Conservation (phyloP, 768 basidiomycete species). For the Tricholoma sp. region DNA sequence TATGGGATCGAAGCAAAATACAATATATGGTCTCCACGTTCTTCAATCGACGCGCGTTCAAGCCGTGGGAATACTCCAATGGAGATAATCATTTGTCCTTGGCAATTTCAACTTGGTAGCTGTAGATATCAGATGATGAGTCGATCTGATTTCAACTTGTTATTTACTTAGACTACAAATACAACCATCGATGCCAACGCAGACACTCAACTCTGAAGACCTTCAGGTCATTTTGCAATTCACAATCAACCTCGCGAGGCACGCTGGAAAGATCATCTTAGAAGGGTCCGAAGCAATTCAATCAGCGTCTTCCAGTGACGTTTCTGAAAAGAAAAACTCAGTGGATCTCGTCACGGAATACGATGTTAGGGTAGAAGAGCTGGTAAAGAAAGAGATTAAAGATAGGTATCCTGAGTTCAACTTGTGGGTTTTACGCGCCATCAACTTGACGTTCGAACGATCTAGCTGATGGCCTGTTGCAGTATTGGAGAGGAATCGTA, state of each 20-base stretch:
- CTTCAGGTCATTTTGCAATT: conserved; percentile 64
- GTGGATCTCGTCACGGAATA: conserved; percentile 95
- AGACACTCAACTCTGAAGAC: conserved; percentile 39
- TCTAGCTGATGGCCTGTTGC: conserved; percentile 1
- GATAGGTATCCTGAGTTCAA: conserved; percentile 67
- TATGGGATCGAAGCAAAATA: conserved; percentile 13
- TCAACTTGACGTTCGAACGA: background rate
- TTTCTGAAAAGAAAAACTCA: conserved; percentile 87
- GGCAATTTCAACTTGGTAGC: too few relatives aligned
- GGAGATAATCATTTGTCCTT: too few relatives aligned
- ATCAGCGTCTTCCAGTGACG: conserved; percentile 38
- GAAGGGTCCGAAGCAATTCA: conserved; percentile 75
- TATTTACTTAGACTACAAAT: too few relatives aligned
- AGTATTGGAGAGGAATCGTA: conserved; percentile 96
- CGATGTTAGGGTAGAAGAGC: conserved; percentile 85
- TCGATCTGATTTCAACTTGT: too few relatives aligned
- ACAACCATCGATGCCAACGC: conserved; percentile 21
- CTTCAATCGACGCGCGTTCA: conserved; percentile 41
- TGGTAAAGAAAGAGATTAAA: conserved; percentile 67
- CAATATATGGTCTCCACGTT: conserved; percentile 30
- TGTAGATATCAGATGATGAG: too few relatives aligned
- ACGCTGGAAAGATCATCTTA: conserved; percentile 72
- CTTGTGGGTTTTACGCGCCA: conserved; percentile 58
- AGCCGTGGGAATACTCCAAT: conserved; percentile 30
- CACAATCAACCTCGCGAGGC: conserved; percentile 63